Base-by-base conservation (phyloP, 345 rosid genomes). In the Populus davidiana region DNA sequence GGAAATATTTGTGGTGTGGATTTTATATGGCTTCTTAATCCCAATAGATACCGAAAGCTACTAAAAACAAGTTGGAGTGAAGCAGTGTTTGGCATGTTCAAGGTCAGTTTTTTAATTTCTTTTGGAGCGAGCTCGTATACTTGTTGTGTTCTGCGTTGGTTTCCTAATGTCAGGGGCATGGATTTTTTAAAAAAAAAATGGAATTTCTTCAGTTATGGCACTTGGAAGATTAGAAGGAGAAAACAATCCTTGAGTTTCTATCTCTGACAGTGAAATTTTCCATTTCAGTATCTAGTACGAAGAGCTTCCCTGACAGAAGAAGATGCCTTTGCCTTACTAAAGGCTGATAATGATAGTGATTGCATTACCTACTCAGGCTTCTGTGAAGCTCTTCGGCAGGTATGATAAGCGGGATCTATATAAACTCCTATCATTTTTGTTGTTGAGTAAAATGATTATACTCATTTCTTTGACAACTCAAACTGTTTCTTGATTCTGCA, bases 81-180 rank as follows among this genome's bases (percentile, higher is more conserved):
- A 81, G 95, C 99, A 8, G 97, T 89, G n/a, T 95, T 93, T 82
- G 99, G 91, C 89, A 95, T 95, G 91, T 90, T 95, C 87, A 91
- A 87, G 97, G 99, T 95, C 64, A 83, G 83, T 29, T 74, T 13
- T 68, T 79, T 23, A 27, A 72, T 65, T 65, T 29, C n/a, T 17
- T 65, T 17, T 6, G 4, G 69, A 65, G 41, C 6, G 5, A 35
- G 12, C n/a, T 6, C n/a, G 41, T 31, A 8, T 16, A 16, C 20
- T 20, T 63, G 17, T 18, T 65, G n/a, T 31, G 20, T 16, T 63
- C 36, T 65, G 38, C 39, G 2, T 33, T 65, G 20, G 69, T 17
- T 35, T 35, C 23, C n/a, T 65, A 33, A 65, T 16, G 36, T 31
- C 11, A 31, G 69, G 5, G 41, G 10, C n/a, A 33, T 59, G 29